Conservation (phyloP, 345 rosid genomes). For the Salix exigua region DNA sequence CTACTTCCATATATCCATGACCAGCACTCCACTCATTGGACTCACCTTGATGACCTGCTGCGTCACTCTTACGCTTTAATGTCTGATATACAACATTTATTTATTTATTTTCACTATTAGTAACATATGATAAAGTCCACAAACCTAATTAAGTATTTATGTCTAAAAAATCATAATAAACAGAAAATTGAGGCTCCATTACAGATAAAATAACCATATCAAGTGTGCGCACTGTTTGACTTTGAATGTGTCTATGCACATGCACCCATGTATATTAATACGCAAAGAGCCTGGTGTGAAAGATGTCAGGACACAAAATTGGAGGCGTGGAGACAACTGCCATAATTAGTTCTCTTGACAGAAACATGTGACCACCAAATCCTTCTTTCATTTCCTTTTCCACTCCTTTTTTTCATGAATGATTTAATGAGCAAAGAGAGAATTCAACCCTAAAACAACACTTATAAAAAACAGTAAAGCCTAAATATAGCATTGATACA, state of each 20-base stretch:
- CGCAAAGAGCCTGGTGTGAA: neutral
- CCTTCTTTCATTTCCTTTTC: too few species aligned
- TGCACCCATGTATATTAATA: neutral
- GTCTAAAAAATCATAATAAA: conserved; percentile 5
- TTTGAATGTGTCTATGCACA: neutral
- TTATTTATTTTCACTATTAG: conserved; percentile 3
- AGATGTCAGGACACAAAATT: too few species aligned
- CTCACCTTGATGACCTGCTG: conserved; percentile 49
- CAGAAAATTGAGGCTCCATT: neutral
- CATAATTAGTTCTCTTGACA: too few species aligned
- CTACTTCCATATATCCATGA: conserved; percentile 46
- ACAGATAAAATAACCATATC: neutral
- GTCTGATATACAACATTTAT: conserved; percentile 34
- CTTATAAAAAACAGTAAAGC: neutral
- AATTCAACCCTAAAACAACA: neutral
- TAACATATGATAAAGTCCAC: too few species aligned
- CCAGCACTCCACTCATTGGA: conserved; percentile 45
- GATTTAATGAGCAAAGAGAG: too few species aligned
- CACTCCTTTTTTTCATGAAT: too few species aligned
- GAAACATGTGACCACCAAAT: too few species aligned
- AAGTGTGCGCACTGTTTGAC: neutral
- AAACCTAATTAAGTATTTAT: neutral
- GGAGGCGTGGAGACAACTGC: too few species aligned
- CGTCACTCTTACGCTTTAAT: conserved; percentile 74
- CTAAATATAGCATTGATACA: neutral